Base-by-base conservation (phyloP, 2,329 filamentous ascomycete species). In the Cadophora sp. region DNA sequence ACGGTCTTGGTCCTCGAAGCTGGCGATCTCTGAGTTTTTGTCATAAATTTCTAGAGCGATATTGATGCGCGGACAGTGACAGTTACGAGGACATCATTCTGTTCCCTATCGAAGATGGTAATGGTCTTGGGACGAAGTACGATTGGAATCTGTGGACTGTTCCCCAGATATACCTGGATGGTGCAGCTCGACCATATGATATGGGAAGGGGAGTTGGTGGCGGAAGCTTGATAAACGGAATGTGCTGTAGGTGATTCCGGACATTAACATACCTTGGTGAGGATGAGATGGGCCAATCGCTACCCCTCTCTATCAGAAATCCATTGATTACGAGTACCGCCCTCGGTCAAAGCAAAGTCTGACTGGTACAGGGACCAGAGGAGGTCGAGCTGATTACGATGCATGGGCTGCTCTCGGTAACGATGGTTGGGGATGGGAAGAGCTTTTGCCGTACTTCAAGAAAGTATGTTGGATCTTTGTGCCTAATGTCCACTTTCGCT, bases 371-470 rank as follows among this genome's bases (percentile, higher is more conserved):
- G 61, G 61, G 72, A 74, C 79, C 50, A 74, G 79, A 31, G 79
- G 79, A 2, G 75, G 77, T 12, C 73, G 75, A n/a, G 73, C 77
- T 0, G 81, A 83, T 64, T 83, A 83, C 51, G 76, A 83, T 58
- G 76, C 78, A 2, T 85, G 83, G 83, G 77, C 77, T 48, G 73
- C 76, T 4, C 72, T 85, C 2, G 83, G 83, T 0, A 81, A 80
- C 3, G 83, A 80, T 79, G 76, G 75, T 9, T 83, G 81, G 77
- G 76, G 75, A 9, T 83, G 81, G 77, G 74, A 80, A 24, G 72
- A 72, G 24, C 71, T 83, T 29, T 73, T 66, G 5, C 65, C 65
- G 8, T 62, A 62, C 58, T 66, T 62, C 59, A 66, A 62, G 50
- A 62, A 66, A 37, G 65, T 58, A 66, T 26, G 2, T 37, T 46